phyloP scores from a whole-genome alignment of 2,329 filamentous ascomycete species.

The Aspergillus phoenicis region DNA sequence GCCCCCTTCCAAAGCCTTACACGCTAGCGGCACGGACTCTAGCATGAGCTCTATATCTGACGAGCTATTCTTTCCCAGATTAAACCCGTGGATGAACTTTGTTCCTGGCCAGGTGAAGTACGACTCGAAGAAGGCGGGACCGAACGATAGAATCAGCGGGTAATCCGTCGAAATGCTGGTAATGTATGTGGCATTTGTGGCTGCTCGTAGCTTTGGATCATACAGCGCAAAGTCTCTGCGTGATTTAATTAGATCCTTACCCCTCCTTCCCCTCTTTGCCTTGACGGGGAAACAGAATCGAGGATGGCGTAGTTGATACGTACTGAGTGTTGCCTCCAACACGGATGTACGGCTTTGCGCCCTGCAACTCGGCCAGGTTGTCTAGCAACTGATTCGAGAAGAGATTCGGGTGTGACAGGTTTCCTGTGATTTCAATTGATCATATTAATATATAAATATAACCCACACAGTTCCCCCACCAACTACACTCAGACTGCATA shows the following conservation, averaged over 20 bases:
- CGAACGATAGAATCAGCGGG: background rate
- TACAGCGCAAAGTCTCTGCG: constrained; percentile 4
- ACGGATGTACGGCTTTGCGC: constrained; percentile 2
- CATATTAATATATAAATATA: background rate
- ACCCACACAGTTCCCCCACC: no score
- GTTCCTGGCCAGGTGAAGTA: constrained; percentile 6
- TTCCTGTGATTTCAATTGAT: background rate
- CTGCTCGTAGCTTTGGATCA: background rate
- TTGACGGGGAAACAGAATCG: no score
- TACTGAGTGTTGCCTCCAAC: constrained; percentile 7
- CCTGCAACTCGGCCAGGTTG: background rate
- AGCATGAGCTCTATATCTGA: background rate
- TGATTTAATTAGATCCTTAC: background rate
- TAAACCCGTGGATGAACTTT: constrained; percentile 8
- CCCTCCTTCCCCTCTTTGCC: background rate
- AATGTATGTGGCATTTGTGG: constrained; percentile 4
- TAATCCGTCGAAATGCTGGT: constrained; percentile 7
- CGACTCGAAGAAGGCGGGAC: constrained; percentile 5
- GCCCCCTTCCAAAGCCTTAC: constrained; percentile 56
- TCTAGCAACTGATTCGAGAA: constrained; percentile 5
- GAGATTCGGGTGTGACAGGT: constrained; percentile 2
- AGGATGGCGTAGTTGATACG: background rate
- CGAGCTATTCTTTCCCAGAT: constrained; percentile 2
- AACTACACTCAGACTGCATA: no score
- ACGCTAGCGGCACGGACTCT: constrained; percentile 57